Conservation (phyloP, 2,329 filamentous ascomycete genomes). For the Byssothecium circinans region DNA sequence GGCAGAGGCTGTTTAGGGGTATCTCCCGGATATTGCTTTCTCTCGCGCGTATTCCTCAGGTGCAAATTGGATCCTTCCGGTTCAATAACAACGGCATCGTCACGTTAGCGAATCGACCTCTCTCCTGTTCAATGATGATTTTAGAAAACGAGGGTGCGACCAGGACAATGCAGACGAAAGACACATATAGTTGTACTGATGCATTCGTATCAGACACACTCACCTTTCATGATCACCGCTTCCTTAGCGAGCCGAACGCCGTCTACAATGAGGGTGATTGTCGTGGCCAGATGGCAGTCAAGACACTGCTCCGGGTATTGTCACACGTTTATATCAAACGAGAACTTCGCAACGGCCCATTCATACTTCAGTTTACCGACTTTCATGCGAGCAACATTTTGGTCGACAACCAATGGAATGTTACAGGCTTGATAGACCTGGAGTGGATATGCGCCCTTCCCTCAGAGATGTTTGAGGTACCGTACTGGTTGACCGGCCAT, state of each 20-base stretch:
- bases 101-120: slow-evolving; percentile 37
- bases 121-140: slow-evolving; percentile 22
- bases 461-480: slow-evolving; percentile 29
- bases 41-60: slow-evolving; percentile 20
- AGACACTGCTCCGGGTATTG: slow-evolving; percentile 23
- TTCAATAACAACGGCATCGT: slow-evolving; percentile 36
- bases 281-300: slow-evolving; percentile 28
- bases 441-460: slow-evolving; percentile 42
- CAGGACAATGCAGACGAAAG: slow-evolving; percentile 29
- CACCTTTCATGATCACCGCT: slow-evolving; percentile 27
- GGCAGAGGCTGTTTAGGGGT: slow-evolving; percentile 2
- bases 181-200: slow-evolving; percentile 31
- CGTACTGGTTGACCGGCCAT: slow-evolving; percentile 38
- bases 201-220: slow-evolving; percentile 22
- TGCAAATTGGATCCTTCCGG: slow-evolving; percentile 22
- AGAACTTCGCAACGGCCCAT: slow-evolving; percentile 29
- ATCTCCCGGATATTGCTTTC: slow-evolving; percentile 22
- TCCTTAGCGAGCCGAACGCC: slow-evolving; percentile 28
- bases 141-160: slow-evolving; percentile 40
- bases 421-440: slow-evolving; percentile 39
- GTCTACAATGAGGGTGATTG: slow-evolving; percentile 23
- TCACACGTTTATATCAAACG: slow-evolving; percentile 30
- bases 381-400: slow-evolving; percentile 42
- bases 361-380: slow-evolving; percentile 35
- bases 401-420: slow-evolving; percentile 42